Percentiles rank a stretch among this genome's conserved stretches.
These are phyloP conservation scores for Claviceps lovelessii DNA, from an alignment of 2,329 filamentous ascomycete genomes.

Conservation along the genomic window DNA sequence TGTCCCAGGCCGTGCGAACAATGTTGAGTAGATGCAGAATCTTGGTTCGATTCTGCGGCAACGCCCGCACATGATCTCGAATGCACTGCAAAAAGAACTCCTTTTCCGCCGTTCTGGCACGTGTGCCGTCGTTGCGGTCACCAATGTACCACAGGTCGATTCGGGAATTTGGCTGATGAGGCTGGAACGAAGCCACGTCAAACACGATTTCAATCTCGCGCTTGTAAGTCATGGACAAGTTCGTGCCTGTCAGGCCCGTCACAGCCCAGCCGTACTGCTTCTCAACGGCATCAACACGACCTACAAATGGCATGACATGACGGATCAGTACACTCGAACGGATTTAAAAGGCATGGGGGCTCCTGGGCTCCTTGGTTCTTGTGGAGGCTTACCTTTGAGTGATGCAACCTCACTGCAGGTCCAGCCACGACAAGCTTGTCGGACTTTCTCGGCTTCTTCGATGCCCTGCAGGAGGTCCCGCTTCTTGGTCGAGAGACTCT, in stretches of 20 bases:
- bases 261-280: slow-evolving; percentile 57
- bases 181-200: slow-evolving; percentile 47
- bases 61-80: slow-evolving; percentile 48
- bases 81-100: slow-evolving; percentile 65
- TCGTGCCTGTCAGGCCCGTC: slow-evolving; percentile 45
- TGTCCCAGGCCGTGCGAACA: slow-evolving; percentile 52
- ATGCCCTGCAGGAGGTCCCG: slow-evolving; percentile 59
- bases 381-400: slow-evolving; percentile 49
- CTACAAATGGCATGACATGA: slow-evolving; percentile 23
- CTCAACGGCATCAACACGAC: slow-evolving; percentile 51
- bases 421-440: slow-evolving; percentile 84
- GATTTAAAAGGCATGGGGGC: background rate
- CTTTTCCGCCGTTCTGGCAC: slow-evolving; percentile 47
- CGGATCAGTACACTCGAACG: slow-evolving; percentile 20
- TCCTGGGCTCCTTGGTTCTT: too few relatives aligned
- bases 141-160: slow-evolving; percentile 61
- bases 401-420: slow-evolving; percentile 64
- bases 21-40: slow-evolving; percentile 43
- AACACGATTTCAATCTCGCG: slow-evolving; percentile 62
- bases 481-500: slow-evolving; percentile 51
- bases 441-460: slow-evolving; percentile 63
- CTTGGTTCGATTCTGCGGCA: slow-evolving; percentile 43
- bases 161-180: slow-evolving; percentile 29
- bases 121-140: slow-evolving; percentile 36
- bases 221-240: slow-evolving; percentile 59